A percentile compares a stretch with the other conserved stretches of the same genome.
Conservation (phyloP, 345 rosid genomes). For the Draba incana region DNA sequence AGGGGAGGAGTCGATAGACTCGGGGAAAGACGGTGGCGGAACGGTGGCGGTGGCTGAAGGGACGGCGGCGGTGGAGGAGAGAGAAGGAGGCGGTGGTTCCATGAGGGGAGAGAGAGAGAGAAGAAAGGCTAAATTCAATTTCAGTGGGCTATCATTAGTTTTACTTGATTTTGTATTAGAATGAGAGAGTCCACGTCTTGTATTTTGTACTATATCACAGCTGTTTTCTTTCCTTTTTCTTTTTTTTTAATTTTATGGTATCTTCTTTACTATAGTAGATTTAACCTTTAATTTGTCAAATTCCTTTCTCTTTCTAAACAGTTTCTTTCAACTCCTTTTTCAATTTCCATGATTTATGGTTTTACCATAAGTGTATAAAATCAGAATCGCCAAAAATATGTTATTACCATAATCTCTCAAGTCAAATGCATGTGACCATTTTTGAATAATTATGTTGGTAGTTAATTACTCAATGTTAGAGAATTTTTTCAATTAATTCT, state of each 20-base stretch:
- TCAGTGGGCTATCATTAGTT: conserved; percentile 4
- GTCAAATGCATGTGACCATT: too few relatives aligned
- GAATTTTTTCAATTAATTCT: too few relatives aligned
- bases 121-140: conserved; percentile 8
- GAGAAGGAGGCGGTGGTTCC: conserved; percentile 44
- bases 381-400: neutral
- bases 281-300: conserved; percentile 5
- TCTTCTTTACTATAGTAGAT: neutral
- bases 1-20: conserved; percentile 76
- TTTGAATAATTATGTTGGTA: too few relatives aligned
- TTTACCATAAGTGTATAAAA: neutral
- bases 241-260: neutral
- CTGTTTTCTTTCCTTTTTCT: conserved; percentile 24
- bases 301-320: conserved; percentile 1
- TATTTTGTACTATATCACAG: conserved; percentile 20
- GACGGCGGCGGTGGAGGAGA: conserved; percentile 36
- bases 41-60: conserved; percentile 36
- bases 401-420: too few relatives aligned
- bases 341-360: neutral
- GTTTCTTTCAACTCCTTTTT: neutral
- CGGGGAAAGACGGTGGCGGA: conserved; percentile 46
- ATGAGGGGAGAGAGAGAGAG: conserved; percentile 7
- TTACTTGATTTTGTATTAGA: conserved; percentile 14
- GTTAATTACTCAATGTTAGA: too few relatives aligned
- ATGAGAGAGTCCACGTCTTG: conserved; percentile 37